Percentiles rank a stretch among this genome's conserved stretches.
Evolutionary conservation across 306 rosid species (phyloP).

Genomic region (Cucumis hystrix): DNA sequence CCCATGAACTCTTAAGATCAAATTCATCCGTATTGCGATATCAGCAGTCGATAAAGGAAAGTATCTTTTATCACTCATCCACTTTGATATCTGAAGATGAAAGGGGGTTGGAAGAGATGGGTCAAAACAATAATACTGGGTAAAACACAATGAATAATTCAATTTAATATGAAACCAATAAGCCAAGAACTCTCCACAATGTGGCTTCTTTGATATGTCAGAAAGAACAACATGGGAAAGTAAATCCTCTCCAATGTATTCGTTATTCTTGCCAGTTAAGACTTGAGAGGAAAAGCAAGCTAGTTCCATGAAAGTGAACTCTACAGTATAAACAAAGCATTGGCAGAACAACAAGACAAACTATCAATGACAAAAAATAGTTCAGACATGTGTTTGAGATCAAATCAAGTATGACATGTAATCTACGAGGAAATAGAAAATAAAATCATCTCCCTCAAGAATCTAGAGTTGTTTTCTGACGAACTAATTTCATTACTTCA

Average conservation of each 20-base stretch:
- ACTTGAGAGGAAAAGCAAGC: neutral
- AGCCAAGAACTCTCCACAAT: neutral
- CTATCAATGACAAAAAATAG: neutral
- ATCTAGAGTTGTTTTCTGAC: neutral
- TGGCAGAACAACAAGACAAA: neutral
- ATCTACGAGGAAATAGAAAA: neutral
- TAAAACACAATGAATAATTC: neutral
- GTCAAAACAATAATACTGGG: neutral
- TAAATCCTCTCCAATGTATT: neutral
- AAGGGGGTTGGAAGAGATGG: neutral
- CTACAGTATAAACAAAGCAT: neutral
- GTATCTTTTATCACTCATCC: slow-evolving; percentile 2
- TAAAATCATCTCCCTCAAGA: neutral
- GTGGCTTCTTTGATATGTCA: neutral
- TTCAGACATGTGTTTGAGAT: neutral
- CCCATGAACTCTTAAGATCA: slow-evolving; percentile 1
- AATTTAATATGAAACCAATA: neutral
- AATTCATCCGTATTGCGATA: neutral
- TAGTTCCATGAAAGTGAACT: neutral
- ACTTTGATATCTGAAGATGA: neutral
- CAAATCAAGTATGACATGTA: neutral
- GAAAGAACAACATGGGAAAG: neutral
- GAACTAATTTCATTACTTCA: neutral
- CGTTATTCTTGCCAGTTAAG: neutral
- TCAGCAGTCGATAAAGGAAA: neutral